Conservation (phyloP, 805 yeast genomes). For the Starmerella cellae region DNA sequence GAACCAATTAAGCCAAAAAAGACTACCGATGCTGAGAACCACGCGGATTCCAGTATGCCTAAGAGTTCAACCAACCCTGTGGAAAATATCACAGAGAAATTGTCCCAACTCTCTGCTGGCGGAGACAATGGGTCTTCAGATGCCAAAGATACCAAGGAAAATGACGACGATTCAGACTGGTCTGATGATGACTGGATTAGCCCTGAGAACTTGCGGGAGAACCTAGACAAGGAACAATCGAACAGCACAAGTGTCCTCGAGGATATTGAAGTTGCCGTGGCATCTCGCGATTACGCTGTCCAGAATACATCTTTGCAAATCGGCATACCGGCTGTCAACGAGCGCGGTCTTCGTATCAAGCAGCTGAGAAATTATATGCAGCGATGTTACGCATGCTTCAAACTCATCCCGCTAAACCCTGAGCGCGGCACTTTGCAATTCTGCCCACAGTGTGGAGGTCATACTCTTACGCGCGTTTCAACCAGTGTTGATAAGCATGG, state of each 20-base stretch:
- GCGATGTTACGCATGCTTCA: conserved; percentile 95
- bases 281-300: conserved; percentile 94
- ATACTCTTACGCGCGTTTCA: conserved; percentile 77
- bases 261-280: conserved; percentile 59
- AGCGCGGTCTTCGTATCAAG: conserved; percentile 72
- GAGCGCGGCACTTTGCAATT: conserved; percentile 43
- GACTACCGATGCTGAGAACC: not conserved
- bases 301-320: conserved; percentile 90
- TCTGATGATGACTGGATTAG: conserved; percentile 92
- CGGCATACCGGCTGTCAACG: conserved; percentile 75
- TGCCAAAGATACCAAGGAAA: not conserved
- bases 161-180: conserved; percentile 52
- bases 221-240: conserved; percentile 53
- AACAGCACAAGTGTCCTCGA: conserved; percentile 38
- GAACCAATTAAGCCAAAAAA: not conserved
- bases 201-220: conserved; percentile 64
- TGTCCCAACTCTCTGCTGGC: conserved; percentile 4
- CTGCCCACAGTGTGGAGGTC: conserved; percentile 93
- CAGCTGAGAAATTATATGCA: conserved; percentile 84
- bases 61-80: not conserved
- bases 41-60: not conserved
- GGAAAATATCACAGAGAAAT: not conserved
- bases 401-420: conserved; percentile 50
- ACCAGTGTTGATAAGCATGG: conserved; percentile 69
- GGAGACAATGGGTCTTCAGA: not conserved